Conservation (phyloP, 495 filamentous ascomycete genomes). For the Cryomyces antarcticus region DNA sequence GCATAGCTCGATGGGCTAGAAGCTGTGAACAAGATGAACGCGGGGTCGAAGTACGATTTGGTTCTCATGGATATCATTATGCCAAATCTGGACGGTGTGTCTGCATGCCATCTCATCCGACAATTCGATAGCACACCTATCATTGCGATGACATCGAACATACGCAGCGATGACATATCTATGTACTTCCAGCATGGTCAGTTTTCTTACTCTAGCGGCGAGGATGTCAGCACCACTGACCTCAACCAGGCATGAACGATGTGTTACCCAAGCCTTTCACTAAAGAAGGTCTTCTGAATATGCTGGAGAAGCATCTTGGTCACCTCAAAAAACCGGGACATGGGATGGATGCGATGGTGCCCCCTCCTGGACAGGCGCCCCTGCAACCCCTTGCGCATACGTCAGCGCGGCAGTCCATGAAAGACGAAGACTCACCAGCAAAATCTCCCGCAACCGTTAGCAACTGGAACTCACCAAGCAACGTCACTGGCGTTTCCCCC, state of each 20-base stretch:
- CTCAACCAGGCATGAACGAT: constrained; percentile 77
- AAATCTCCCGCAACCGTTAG: constrained; percentile 27
- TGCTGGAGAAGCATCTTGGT: constrained; percentile 73
- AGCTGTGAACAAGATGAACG: constrained; percentile 80
- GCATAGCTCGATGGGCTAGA: constrained; percentile 69
- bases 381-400: constrained; percentile 22
- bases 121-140: constrained; percentile 78
- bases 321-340: constrained; percentile 46
- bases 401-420: constrained; percentile 41
- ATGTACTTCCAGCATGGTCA: constrained; percentile 94
- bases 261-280: constrained; percentile 95
- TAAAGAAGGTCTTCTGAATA: constrained; percentile 75
- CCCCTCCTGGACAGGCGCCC: constrained; percentile 20
- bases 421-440: constrained; percentile 66
- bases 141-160: constrained; percentile 97
- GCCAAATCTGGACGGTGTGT: constrained; percentile 89
- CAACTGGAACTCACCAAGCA: constrained; percentile 29
- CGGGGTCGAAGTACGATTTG: constrained; percentile 67
- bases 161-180: constrained; percentile 87
- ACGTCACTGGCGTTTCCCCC: constrained; percentile 19
- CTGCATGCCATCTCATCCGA: constrained; percentile 81
- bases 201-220: constrained; percentile 10
- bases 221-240: neutral
- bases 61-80: constrained; percentile 99
- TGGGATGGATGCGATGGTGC: constrained; percentile 30